Evolutionary conservation across 495 filamentous ascomycete species (phyloP).

Genomic region (Trypethelium eluteriae): DNA sequence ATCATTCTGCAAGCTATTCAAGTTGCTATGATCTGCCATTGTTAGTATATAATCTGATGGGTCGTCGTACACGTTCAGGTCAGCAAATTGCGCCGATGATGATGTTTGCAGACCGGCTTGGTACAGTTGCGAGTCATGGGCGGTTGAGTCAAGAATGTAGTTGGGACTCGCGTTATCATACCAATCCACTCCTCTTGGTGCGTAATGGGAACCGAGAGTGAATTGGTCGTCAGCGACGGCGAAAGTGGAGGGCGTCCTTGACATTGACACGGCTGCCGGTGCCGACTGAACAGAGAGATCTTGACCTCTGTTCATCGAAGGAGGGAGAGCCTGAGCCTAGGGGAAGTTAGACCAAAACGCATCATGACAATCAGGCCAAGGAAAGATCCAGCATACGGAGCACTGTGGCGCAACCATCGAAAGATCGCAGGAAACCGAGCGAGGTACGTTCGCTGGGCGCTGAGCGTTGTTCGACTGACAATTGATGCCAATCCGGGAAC

Average conservation of each 20-base stretch:
- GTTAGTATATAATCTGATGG: constrained; percentile 5
- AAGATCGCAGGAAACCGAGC: constrained; percentile 4
- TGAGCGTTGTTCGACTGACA: not conserved
- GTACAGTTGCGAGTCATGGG: not conserved
- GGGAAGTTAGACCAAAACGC: constrained; percentile 6
- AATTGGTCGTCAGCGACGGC: not conserved
- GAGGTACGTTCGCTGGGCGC: not conserved
- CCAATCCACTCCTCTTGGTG: not conserved
- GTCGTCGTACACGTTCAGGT: not conserved
- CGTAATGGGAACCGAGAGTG: not conserved
- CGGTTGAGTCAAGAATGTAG: not conserved
- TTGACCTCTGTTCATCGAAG: not conserved
- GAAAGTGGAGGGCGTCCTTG: not conserved
- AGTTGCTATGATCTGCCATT: not conserved
- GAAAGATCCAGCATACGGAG: constrained; percentile 13
- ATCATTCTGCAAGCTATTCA: constrained; percentile 3
- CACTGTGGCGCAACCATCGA: not conserved
- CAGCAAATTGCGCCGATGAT: not conserved
- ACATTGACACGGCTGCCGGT: constrained; percentile 1
- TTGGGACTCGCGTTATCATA: not conserved
- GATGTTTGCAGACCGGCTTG: not conserved
- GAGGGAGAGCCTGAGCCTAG: constrained; percentile 10
- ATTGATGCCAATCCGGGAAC: not conserved
- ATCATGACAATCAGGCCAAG: not conserved
- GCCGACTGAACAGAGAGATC: constrained; percentile 6